These are phyloP conservation scores for Stachybotrys chartarum DNA, from an alignment of 2,329 filamentous ascomycete genomes.

Conservation along the genomic window DNA sequence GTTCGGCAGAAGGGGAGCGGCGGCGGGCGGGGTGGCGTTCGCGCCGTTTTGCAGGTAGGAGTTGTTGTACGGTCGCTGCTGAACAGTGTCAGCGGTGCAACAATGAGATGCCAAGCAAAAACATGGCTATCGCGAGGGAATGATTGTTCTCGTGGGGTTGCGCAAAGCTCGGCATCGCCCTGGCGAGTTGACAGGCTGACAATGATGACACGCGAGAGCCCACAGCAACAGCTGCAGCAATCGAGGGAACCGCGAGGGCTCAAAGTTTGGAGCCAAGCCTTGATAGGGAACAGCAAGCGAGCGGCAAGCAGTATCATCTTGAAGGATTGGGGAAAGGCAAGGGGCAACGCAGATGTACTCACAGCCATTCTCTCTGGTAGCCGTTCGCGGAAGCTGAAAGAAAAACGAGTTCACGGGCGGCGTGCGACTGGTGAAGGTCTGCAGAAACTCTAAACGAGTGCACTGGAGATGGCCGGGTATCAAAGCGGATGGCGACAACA, in stretches of 20 bases:
- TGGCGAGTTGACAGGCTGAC: too few species aligned
- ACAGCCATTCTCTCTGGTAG: constrained; percentile 34
- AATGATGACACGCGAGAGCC: too few species aligned
- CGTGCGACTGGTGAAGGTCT: background rate
- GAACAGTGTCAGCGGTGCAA: constrained; percentile 1
- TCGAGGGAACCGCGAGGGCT: too few species aligned
- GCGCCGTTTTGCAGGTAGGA: constrained; percentile 60
- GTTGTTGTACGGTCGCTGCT: constrained; percentile 41
- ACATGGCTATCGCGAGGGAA: too few species aligned
- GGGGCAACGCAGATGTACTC: constrained; percentile 18
- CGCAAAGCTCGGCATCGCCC: too few species aligned
- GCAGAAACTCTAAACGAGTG: background rate
- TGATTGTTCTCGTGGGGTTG: too few species aligned
- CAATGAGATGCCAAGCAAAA: too few species aligned
- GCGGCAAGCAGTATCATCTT: background rate
- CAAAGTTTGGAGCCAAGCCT: too few species aligned
- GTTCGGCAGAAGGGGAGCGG: constrained; percentile 59
- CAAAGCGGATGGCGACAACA: constrained; percentile 20
- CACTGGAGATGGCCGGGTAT: constrained; percentile 20
- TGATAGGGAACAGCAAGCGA: too few species aligned
- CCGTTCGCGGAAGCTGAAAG: constrained; percentile 2
- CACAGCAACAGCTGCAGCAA: too few species aligned
- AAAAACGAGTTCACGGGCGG: constrained; percentile 7
- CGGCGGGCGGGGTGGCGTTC: constrained; percentile 45
- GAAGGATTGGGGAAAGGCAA: constrained; percentile 2